phyloP scores from a whole-genome alignment of 2,329 filamentous ascomycete genomes.

The Cladosporium sp. region DNA sequence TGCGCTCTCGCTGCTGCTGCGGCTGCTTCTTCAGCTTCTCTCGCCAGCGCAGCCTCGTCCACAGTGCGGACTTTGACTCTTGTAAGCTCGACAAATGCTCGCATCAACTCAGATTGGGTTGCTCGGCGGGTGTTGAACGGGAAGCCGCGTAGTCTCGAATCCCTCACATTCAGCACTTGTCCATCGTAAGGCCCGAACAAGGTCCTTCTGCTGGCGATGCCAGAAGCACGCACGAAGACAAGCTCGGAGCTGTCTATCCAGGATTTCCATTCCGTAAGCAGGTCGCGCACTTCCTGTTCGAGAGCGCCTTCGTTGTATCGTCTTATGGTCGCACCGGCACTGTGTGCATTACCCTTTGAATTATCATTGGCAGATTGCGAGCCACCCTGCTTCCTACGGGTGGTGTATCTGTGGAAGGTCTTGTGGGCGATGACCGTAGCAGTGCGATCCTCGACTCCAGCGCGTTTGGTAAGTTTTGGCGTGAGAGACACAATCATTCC shows the following conservation, averaged over 20 bases:
- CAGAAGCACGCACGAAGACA: slow-evolving; percentile 84
- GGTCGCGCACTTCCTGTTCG: slow-evolving; percentile 76
- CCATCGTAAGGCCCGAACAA: slow-evolving; percentile 89
- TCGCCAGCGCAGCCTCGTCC: slow-evolving; percentile 58
- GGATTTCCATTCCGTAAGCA: slow-evolving; percentile 79
- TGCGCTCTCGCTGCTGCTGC: slow-evolving; percentile 42
- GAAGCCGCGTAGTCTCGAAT: slow-evolving; percentile 77
- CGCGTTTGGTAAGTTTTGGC: slow-evolving; percentile 69
- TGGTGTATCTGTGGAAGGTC: slow-evolving; percentile 97
- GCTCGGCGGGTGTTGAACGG: slow-evolving; percentile 89
- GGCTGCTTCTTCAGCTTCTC: slow-evolving; percentile 42
- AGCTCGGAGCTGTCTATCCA: slow-evolving; percentile 81
- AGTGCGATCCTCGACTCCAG: slow-evolving; percentile 73
- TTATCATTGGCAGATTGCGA: slow-evolving; percentile 91
- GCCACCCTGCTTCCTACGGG: slow-evolving; percentile 90
- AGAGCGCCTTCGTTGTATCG: slow-evolving; percentile 92
- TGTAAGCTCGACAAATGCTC: slow-evolving; percentile 89
- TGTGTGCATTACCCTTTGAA: slow-evolving; percentile 89
- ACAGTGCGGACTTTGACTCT: slow-evolving; percentile 80
- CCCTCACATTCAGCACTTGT: slow-evolving; percentile 74
- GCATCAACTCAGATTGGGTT: slow-evolving; percentile 91
- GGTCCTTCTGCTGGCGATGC: slow-evolving; percentile 77
- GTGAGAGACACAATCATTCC: slow-evolving; percentile 90
- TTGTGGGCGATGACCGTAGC: slow-evolving; percentile 91
- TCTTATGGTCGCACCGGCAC: slow-evolving; percentile 82